Percentiles rank a stretch among this genome's conserved stretches.
Evolutionary conservation across 2,329 filamentous ascomycete genomes (phyloP).

Genomic region (Claviceps humidiphila): DNA sequence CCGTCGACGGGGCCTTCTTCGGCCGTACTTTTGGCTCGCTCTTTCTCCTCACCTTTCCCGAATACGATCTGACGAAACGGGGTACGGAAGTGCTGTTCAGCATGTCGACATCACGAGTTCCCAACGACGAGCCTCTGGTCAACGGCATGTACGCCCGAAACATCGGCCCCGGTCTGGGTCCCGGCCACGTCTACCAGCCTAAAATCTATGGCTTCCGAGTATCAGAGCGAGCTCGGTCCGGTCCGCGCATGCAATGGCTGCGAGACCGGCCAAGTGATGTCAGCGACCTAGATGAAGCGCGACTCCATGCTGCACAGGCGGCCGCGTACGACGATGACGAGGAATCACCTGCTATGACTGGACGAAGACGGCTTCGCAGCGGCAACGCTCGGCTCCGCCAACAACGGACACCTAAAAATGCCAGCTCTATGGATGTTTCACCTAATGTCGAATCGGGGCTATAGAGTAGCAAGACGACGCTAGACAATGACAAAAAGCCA

Average conservation of each 20-base stretch:
- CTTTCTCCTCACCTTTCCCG: conserved; percentile 97
- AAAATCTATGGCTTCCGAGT: conserved; percentile 95
- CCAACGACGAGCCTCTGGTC: conserved; percentile 41
- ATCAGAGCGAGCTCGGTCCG: conserved; percentile 75
- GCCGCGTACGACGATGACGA: conserved; percentile 48
- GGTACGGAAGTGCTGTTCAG: conserved; percentile 44
- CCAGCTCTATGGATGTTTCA: conserved; percentile 43
- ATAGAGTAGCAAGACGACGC: conserved; percentile 13
- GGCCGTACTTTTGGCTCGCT: conserved; percentile 93
- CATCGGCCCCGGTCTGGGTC: conserved; percentile 75
- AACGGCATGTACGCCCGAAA: conserved; percentile 84
- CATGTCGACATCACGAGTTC: conserved; percentile 18
- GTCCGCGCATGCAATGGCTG: conserved; percentile 94
- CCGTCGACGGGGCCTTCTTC: conserved; percentile 95
- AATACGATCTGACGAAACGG: conserved; percentile 73
- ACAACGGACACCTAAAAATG: conserved; percentile 34
- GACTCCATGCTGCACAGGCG: conserved; percentile 37
- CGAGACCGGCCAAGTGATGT: conserved; percentile 71
- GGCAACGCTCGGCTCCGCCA: conserved; percentile 29
- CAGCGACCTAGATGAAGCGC: conserved; percentile 71
- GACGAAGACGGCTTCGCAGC: conserved; percentile 27
- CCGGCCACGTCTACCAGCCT: conserved; percentile 78
- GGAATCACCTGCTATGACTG: conserved; percentile 32
- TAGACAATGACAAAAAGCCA: neutral
- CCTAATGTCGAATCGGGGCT: conserved; percentile 46